These are phyloP conservation scores for Candida tropicalis DNA, from an alignment of 1,139 yeast species.

Conservation along the genomic window DNA sequence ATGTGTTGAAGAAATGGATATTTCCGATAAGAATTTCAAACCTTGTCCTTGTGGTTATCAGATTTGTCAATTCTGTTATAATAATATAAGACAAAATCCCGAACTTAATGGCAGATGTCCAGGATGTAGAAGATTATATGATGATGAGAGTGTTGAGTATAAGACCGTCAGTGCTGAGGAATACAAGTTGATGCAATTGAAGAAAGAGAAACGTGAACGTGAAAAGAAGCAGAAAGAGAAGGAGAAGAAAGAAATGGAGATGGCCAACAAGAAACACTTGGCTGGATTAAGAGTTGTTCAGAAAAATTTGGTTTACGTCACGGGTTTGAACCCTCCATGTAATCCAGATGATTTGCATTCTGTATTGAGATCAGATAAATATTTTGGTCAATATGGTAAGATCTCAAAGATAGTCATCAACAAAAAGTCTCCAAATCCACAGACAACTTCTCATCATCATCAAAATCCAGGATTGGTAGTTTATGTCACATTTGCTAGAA, in stretches of 20 bases:
- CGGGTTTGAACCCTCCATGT: constrained; percentile 91
- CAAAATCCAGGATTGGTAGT: constrained; percentile 86
- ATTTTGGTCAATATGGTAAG: constrained; percentile 97
- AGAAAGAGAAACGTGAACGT: constrained; percentile 77
- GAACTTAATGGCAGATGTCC: constrained; percentile 97
- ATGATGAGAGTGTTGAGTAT: constrained; percentile 91
- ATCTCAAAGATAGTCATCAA: constrained; percentile 93
- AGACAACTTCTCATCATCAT: constrained; percentile 36
- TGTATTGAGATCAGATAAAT: constrained; percentile 84
- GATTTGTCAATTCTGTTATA: constrained; percentile 96
- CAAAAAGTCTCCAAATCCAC: constrained; percentile 61
- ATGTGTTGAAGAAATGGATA: constrained; percentile 97
- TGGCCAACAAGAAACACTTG: constrained; percentile 85
- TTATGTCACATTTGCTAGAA: constrained; percentile 88
- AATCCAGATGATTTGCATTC: constrained; percentile 88
- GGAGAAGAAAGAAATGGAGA: constrained; percentile 89
- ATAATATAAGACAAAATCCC: constrained; percentile 93
- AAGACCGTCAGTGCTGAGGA: constrained; percentile 84
- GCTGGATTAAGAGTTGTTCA: constrained; percentile 98
- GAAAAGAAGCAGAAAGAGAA: constrained; percentile 89
- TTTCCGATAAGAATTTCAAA: constrained; percentile 91
- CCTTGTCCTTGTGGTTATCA: constrained; percentile 99
- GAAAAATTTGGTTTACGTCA: constrained; percentile 94
- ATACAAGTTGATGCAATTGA: constrained; percentile 73
- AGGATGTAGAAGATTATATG: constrained; percentile 93